Evolutionary conservation across 2,329 filamentous ascomycete genomes (phyloP).

Genomic region (Cladosporium sp.): DNA sequence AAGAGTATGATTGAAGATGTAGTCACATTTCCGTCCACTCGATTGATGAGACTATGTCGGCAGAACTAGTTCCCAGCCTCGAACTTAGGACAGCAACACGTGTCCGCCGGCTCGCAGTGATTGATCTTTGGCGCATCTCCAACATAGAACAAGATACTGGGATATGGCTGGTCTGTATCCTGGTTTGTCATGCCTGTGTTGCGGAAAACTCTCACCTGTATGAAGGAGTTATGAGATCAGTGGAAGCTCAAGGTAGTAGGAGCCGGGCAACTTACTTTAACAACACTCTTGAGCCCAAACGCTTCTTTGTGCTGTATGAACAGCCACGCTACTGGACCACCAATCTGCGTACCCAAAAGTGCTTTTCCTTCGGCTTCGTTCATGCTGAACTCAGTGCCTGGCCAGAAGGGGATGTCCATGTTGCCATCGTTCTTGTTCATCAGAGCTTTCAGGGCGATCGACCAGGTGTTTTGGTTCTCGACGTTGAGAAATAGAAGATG

Average conservation of each 20-base stretch:
- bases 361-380: background rate
- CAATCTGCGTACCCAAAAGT: conserved; percentile 8
- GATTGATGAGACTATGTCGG: too few species aligned
- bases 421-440: conserved; percentile 3
- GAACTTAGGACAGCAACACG: conserved; percentile 6
- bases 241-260: background rate
- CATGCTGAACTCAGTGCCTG: background rate
- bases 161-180: conserved; percentile 7
- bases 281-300: background rate
- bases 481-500: conserved; percentile 6
- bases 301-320: conserved; percentile 12
- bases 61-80: too few species aligned
- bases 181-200: conserved; percentile 4
- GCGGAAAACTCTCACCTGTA: conserved; percentile 6
- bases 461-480: conserved; percentile 2
- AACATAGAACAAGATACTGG: conserved; percentile 9
- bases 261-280: background rate
- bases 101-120: background rate
- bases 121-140: conserved; percentile 2
- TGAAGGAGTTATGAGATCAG: too few species aligned
- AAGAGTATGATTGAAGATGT: too few species aligned
- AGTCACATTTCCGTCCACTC: too few species aligned
- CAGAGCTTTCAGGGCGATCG: background rate
- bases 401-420: conserved; percentile 6
- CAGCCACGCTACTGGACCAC: conserved; percentile 5